Base-by-base conservation (phyloP, 805 yeast species). In the Wickerhamiella azymoides region DNA sequence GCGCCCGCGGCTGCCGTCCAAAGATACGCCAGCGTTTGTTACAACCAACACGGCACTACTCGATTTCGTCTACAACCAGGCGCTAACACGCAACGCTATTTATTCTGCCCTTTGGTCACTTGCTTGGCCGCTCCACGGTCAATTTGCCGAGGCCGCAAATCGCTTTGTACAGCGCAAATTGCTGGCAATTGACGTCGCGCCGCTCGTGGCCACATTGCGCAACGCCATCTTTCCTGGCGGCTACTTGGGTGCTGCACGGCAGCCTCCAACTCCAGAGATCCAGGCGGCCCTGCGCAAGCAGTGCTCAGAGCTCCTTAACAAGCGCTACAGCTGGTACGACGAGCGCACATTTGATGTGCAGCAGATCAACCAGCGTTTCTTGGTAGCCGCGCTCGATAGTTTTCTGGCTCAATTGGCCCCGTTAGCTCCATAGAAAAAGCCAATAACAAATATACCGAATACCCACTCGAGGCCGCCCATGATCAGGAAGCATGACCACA, bases 401-500 rank as follows among this genome's bases (percentile, higher is more conserved):
- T 13, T 30, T 5, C 16, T 30, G 8, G 16, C 14, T 30, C 33
- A 30, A n/a, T 7, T 30, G 6, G 16, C 13, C 8, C 13, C n/a
- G 7, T 21, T 21, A 21, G 24, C 16, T 21, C 19, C 32, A 9
- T 27, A 25, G 32, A 47, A 47, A 14, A 43, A 30, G 11, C 32
- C 47, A 21, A 47, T 30, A 1, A 47, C 47, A 11, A 52, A 47
- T 8, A 45, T 30, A n/a, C 54, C 52, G 36, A 56, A 52, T 16
- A 55, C 49, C 48, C 60, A 49, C 49, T 65, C 67, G 18, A 64
- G 55, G 4, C 46, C 47, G 9, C 66, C 69, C 28, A 63, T 58
- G 10, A 62, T 49, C 43, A 52, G 46, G 49, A 65, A 65, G 25
- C 66, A 56, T 21, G 55, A 39, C 46, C 57, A 49, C 43, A 64